Base-by-base conservation (phyloP, 2,329 filamentous ascomycete genomes). In the Penicillium griseofulvum region DNA sequence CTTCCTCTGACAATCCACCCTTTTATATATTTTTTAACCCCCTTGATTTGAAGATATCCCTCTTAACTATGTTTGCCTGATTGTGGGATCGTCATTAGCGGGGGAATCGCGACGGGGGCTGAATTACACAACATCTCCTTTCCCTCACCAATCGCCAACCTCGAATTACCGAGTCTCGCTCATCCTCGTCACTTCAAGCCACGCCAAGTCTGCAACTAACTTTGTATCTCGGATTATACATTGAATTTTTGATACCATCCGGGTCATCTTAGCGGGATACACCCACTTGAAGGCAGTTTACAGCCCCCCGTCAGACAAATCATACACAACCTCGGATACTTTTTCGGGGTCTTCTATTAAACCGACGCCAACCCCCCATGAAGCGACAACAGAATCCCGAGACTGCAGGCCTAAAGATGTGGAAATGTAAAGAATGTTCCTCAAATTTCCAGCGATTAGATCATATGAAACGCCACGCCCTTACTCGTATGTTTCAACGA, bases 361-460 rank as follows among this genome's bases (percentile, higher is more conserved):
- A 31, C 52, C 52, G 59, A 49, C 28, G 47, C 36, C 24, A 39
- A 52, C 22, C 26, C 33, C 47, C 42, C 28, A 61, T 61, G 58
- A 45, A 58, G 17, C 38, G 29, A 24, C 45, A 47, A 44, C 57
- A 24, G 14, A 54, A 54, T 8, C 6, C 45, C 11, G 28, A 46
- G 39, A 38, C 48, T 31, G 36, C 24, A 37, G 36, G 16, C 1
- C 37, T 44, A 24, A 57, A 51, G 48, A 49, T 33, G n/a, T 68
- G 66, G 68, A 61, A 41, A 33, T 69, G 68, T 52, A 52, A 66
- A 41, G 46, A 57, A 24, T 69, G 68, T 42, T n/a, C 51, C n/a
- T 58, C 65, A 1, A 48, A 39, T 22, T 69, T 70, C 41, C 59
- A 62, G 22, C 62, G 67, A 28, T 33, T 64, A 44, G 64, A 69